Conservation (phyloP, 352 stramenopile genomes). For the Blastocystis sp. region DNA sequence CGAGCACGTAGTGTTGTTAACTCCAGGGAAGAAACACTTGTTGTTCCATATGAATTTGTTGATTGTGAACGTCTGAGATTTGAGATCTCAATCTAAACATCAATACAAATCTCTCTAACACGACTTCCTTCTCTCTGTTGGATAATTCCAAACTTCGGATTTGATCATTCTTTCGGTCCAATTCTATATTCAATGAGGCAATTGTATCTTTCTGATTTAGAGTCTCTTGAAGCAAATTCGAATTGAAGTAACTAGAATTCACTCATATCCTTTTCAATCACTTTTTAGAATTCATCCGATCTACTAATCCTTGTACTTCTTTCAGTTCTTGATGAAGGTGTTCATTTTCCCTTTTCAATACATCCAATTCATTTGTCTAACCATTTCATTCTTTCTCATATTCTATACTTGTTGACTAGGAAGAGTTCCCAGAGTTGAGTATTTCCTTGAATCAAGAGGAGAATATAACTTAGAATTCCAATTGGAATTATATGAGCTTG, state of each 20-base stretch:
- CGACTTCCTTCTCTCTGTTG: neutral
- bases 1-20: neutral
- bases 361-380: neutral
- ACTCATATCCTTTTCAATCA: neutral
- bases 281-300: neutral
- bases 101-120: neutral
- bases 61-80: neutral
- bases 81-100: neutral
- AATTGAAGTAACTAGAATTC: neutral
- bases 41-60: no score
- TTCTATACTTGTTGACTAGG: neutral
- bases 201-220: neutral
- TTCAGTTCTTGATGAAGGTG: neutral
- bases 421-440: neutral
- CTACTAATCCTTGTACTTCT: neutral
- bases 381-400: neutral
- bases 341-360: conserved; percentile 24
- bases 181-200: neutral
- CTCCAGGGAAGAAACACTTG: neutral
- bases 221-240: neutral
- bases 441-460: neutral
- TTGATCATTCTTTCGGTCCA: neutral
- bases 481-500: neutral
- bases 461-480: neutral
- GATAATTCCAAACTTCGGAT: neutral